phyloP scores from a whole-genome alignment of 768 basidiomycete species.

The Mycena epipterygia region DNA sequence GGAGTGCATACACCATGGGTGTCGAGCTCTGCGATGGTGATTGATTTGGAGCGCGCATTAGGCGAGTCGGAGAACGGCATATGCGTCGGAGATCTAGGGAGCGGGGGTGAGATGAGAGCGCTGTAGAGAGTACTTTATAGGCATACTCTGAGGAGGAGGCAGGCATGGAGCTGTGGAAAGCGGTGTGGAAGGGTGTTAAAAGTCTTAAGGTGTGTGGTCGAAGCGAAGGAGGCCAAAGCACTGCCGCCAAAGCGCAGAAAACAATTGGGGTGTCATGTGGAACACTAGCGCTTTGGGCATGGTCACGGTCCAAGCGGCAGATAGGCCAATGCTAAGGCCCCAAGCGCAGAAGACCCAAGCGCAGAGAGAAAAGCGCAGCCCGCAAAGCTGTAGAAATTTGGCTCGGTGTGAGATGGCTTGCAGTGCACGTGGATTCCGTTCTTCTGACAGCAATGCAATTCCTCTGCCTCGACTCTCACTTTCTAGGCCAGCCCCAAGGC shows the following conservation, averaged over 20 bases:
- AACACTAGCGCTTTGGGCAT: not conserved
- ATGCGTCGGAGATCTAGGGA: not conserved
- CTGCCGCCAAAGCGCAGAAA: not conserved
- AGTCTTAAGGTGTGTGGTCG: not conserved
- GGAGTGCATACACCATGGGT: conserved; percentile 76
- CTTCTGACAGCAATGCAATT: too few species aligned
- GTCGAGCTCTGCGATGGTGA: conserved; percentile 82
- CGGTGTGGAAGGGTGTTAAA: not conserved
- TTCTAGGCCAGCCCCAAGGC: too few species aligned
- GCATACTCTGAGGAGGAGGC: not conserved
- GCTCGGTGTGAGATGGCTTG: too few species aligned
- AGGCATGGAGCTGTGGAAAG: conserved; percentile 8
- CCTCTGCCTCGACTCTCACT: too few species aligned
- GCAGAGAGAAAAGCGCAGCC: too few species aligned
- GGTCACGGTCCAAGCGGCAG: too few species aligned
- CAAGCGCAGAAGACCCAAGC: too few species aligned
- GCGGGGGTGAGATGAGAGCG: not conserved
- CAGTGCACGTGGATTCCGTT: too few species aligned
- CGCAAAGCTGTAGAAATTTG: too few species aligned
- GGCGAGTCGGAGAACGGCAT: conserved; percentile 61
- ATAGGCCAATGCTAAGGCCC: too few species aligned
- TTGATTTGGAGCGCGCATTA: conserved; percentile 86
- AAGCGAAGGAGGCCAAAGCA: not conserved
- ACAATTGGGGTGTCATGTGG: conserved; percentile 7
- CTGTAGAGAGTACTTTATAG: not conserved